These are phyloP conservation scores for Russula virescens DNA, from an alignment of 768 basidiomycete species.

Conservation along the genomic window DNA sequence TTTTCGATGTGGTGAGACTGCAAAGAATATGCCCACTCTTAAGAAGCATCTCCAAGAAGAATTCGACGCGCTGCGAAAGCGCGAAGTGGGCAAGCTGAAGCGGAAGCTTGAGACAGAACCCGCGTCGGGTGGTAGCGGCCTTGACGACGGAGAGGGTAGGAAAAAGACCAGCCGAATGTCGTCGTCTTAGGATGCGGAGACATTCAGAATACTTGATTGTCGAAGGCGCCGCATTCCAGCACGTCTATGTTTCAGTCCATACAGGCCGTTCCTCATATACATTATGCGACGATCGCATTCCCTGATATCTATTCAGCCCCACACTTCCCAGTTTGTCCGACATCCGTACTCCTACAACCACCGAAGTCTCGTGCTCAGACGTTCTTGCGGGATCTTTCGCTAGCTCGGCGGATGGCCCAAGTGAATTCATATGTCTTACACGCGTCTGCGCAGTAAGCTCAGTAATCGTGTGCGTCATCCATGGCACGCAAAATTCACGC, in stretches of 20 bases:
- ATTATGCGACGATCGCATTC: conserved; percentile 4
- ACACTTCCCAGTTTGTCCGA: background rate
- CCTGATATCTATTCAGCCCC: background rate
- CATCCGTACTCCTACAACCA: background rate
- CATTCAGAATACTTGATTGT: too few relatives aligned
- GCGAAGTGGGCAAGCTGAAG: conserved; percentile 16
- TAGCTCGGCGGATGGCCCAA: conserved; percentile 85
- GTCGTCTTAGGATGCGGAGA: too few relatives aligned
- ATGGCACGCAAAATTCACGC: conserved; percentile 18
- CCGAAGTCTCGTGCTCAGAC: background rate
- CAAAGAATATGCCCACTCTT: conserved; percentile 69
- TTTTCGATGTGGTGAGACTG: conserved; percentile 56
- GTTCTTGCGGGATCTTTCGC: conserved; percentile 53
- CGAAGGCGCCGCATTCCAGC: too few relatives aligned
- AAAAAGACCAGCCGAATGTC: too few relatives aligned
- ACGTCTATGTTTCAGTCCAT: conserved; percentile 3
- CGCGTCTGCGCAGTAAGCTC: conserved; percentile 48
- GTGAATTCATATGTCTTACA: conserved; percentile 86
- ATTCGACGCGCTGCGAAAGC: conserved; percentile 39
- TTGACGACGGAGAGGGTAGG: background rate
- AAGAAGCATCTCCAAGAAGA: conserved; percentile 74
- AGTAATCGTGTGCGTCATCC: background rate
- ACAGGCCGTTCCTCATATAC: background rate
- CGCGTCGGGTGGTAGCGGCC: too few relatives aligned
- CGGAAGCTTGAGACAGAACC: conserved; percentile 3